Conservation (phyloP, 768 basidiomycete genomes). For the Psilocybe subaeruginosa region DNA sequence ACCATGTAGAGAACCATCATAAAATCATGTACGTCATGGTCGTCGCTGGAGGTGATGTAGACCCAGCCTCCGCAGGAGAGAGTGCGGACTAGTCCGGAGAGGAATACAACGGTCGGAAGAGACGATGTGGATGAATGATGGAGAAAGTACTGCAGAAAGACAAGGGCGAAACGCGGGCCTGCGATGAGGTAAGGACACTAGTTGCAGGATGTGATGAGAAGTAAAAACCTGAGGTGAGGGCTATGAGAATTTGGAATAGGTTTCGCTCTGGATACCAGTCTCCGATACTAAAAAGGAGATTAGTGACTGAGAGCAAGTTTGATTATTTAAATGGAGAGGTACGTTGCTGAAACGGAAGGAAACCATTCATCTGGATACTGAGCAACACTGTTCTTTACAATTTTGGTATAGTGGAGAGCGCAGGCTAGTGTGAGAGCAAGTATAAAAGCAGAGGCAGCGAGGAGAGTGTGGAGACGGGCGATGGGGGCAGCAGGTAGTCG, state of each 20-base stretch:
- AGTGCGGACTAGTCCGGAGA: conserved; percentile 71
- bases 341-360: conserved; percentile 88
- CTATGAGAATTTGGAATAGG: conserved; percentile 87
- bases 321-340: conserved; percentile 5
- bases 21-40: conserved; percentile 84
- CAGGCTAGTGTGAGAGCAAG: conserved; percentile 67
- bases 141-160: conserved; percentile 65
- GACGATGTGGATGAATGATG: conserved; percentile 44
- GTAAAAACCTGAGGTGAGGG: conserved; percentile 70
- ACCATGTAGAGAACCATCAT: conserved; percentile 89
- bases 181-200: background rate
- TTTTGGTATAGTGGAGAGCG: conserved; percentile 76
- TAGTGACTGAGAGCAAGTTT: no score
- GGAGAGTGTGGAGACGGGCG: conserved; percentile 63
- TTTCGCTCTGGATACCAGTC: conserved; percentile 91
- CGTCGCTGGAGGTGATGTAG: conserved; percentile 83
- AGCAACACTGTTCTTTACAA: conserved; percentile 85
- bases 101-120: conserved; percentile 55
- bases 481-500: conserved; percentile 53
- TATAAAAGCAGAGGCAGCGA: conserved; percentile 68
- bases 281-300: conserved; percentile 61
- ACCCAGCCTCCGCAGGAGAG: conserved; percentile 92
- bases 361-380: conserved; percentile 90
- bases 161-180: conserved; percentile 79
- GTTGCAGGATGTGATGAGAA: background rate